Conservation (phyloP, 1,284 basidiomycete species). For the Moesziomyces antarcticus region DNA sequence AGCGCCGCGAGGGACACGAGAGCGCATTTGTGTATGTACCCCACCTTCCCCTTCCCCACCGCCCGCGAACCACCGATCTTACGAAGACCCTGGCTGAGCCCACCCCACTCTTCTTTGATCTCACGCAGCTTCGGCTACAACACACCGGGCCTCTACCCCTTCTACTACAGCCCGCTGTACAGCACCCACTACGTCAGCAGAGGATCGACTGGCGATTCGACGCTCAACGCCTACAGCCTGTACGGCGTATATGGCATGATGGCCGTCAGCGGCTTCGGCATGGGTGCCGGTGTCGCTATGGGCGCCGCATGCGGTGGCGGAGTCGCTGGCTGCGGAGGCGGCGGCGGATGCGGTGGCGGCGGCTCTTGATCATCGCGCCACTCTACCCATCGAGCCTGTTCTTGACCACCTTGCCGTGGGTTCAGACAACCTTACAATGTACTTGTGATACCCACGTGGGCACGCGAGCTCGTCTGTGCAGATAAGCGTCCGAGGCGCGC, state of each 20-base stretch:
- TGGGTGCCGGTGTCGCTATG: constrained; percentile 6
- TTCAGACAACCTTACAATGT: too few species aligned
- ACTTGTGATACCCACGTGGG: too few species aligned
- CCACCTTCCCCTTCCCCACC: not conserved
- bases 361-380: not conserved
- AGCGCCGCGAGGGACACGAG: constrained; percentile 44
- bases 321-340: constrained; percentile 6
- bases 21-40: constrained; percentile 42
- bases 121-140: constrained; percentile 34
- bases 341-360: constrained; percentile 18
- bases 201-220: constrained; percentile 22
- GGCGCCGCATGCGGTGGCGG: constrained; percentile 14
- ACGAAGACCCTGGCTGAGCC: not conserved
- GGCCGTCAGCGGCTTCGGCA: constrained; percentile 19
- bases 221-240: constrained; percentile 28
- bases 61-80: too few species aligned
- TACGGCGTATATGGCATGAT: constrained; percentile 35
- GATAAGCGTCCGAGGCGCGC: too few species aligned
- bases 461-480: too few species aligned
- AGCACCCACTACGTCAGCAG: constrained; percentile 24
- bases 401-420: too few species aligned
- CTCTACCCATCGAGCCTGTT: too few species aligned
- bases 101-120: not conserved
- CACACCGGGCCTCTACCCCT: constrained; percentile 41
- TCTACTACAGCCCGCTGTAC: constrained; percentile 38